phyloP scores from a whole-genome alignment of 129 eudicot genomes.

The Escallonia rubra region DNA sequence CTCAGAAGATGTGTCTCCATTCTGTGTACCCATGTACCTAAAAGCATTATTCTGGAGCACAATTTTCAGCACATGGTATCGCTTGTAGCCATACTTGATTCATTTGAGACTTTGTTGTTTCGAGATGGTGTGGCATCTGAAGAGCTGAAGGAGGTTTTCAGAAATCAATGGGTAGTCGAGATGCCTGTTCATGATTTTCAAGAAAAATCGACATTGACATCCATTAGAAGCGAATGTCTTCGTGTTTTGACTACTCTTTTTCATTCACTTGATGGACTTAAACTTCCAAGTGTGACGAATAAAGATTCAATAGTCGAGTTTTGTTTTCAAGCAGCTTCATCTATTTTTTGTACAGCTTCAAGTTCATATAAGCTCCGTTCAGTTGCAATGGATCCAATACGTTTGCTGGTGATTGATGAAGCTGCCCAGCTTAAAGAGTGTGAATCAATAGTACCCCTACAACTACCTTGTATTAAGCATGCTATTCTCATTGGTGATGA shows the following conservation, averaged over 20 bases:
- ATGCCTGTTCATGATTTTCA: background rate
- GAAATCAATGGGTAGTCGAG: constrained; percentile 1
- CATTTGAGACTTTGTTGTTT: constrained; percentile 27
- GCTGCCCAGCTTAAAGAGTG: constrained; percentile 54
- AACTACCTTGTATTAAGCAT: constrained; percentile 36
- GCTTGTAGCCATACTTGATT: constrained; percentile 14
- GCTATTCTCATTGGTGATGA: constrained; percentile 56
- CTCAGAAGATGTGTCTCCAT: constrained; percentile 29
- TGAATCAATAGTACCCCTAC: constrained; percentile 45
- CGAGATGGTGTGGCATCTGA: constrained; percentile 24
- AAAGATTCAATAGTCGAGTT: constrained; percentile 23
- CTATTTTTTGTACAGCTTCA: constrained; percentile 61
- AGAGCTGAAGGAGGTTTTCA: constrained; percentile 29
- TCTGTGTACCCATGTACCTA: constrained; percentile 42
- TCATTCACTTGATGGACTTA: constrained; percentile 29
- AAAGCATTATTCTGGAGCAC: constrained; percentile 14
- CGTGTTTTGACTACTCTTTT: constrained; percentile 34
- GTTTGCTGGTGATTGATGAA: constrained; percentile 44
- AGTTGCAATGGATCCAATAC: constrained; percentile 22
- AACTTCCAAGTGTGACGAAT: constrained; percentile 29
- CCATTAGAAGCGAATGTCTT: constrained; percentile 19
- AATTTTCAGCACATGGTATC: constrained; percentile 14
- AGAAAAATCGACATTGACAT: constrained; percentile 10
- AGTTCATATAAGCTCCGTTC: constrained; percentile 43
- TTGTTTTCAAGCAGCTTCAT: constrained; percentile 51